These are phyloP conservation scores for Alternaria ventricosa DNA, from an alignment of 2,329 filamentous ascomycete species.

Conservation along the genomic window DNA sequence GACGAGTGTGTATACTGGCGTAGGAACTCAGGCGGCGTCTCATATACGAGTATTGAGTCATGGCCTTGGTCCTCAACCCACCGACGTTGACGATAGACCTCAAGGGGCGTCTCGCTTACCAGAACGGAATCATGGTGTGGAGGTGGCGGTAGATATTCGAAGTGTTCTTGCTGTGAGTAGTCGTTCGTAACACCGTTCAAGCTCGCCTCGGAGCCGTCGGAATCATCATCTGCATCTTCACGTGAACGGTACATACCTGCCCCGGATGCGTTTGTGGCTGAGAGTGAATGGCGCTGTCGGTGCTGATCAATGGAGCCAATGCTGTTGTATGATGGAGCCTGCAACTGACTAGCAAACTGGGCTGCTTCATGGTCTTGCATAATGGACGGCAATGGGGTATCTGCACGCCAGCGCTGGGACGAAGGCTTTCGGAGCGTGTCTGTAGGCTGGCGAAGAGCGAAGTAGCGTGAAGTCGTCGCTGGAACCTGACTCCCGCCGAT, in stretches of 20 bases:
- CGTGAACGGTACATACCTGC: neutral
- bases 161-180: conserved; percentile 3
- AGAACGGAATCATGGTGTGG: neutral
- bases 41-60: conserved; percentile 9
- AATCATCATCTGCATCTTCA: neutral
- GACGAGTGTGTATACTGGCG: neutral
- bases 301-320: neutral
- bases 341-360: conserved; percentile 15
- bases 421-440: neutral
- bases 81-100: neutral
- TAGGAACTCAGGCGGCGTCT: conserved; percentile 12
- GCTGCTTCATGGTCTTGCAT: conserved; percentile 5
- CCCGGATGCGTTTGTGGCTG: neutral
- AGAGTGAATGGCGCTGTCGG: neutral
- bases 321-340: neutral
- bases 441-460: neutral
- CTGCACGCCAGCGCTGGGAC: conserved; percentile 15
- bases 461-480: neutral
- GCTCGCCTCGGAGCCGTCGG: neutral
- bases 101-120: conserved; percentile 5
- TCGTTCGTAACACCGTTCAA: neutral
- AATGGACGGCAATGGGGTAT: conserved; percentile 22
- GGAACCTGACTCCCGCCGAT: neutral
- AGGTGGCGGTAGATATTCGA: neutral
- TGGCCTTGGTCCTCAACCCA: neutral